Base-by-base conservation (phyloP, 2,329 filamentous ascomycete species). In the Bisporella sp. region DNA sequence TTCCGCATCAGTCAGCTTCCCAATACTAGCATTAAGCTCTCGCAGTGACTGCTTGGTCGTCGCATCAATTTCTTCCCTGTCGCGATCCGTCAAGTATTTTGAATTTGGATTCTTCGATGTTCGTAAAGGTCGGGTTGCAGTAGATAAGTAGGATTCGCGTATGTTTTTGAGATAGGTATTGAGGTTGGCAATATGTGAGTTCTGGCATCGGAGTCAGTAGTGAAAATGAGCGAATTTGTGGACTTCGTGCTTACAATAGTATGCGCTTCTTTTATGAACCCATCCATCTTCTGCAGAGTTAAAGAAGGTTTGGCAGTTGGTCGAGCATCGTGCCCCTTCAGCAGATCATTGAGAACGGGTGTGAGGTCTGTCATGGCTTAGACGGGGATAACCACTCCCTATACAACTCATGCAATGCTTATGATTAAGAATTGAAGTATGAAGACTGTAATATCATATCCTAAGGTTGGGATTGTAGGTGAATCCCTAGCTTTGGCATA, bases 211-310 rank as follows among this genome's bases (percentile, higher is more conserved):
- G 13, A 21, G 21, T 31, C 11, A 30, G 54, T 47, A 56, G 61
- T 63, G 7, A 30, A 62, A 57, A 56, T 50, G 50, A 50, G 40
- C 11, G 50, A 47, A 57, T 54, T 6, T 12, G 41, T 57, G 59
- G 13, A 31, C 9, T 12, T 45, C n/a, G 3, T 13, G 55, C 78
- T 63, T 73, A 95, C 91, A 68, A 97, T 96, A 66, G 86, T 82
- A 70, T 95, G 93, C 48, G 93, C 93, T 70, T 97, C 92, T 65
- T 92, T 90, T 33, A 97, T 74, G 66, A 97, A 99, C 62, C 87
- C 86, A 66, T 96, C 88, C 46, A 93, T 78, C 59, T 69, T 76
- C 57, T 77, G 72, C 45, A 74, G 60, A 50, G 57, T 57, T 32
- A 65, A 49, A 28, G 61, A 56, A 12, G 60, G 59, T 40, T 60